phyloP scores from a whole-genome alignment of 805 yeast genomes.

The Zygotorulaspora florentina region DNA sequence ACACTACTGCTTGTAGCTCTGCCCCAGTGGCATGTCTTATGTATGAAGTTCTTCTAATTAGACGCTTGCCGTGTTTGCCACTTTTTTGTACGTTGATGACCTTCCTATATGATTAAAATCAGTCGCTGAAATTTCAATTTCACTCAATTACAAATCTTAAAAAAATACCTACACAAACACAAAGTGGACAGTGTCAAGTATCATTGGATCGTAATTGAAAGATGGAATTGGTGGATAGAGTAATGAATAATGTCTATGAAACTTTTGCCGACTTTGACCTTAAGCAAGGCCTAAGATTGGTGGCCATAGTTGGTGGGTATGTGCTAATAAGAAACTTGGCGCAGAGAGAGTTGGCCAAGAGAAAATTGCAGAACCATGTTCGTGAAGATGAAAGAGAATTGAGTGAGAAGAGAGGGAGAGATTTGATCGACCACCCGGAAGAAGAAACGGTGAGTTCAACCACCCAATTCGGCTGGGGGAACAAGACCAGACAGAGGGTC shows the following conservation, averaged over 20 bases:
- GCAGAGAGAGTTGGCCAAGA: conserved; percentile 51
- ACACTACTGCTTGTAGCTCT: too few species aligned
- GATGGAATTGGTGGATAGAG: conserved; percentile 14
- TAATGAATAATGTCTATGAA: conserved; percentile 16
- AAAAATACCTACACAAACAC: not conserved
- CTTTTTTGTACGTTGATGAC: too few species aligned
- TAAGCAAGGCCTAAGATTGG: conserved; percentile 25
- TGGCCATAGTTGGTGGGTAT: conserved; percentile 60
- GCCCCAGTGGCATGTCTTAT: too few species aligned
- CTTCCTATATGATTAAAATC: too few species aligned
- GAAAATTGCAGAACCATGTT: conserved; percentile 49
- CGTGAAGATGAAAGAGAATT: conserved; percentile 32
- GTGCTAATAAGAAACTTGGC: conserved; percentile 53
- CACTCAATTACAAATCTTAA: not conserved
- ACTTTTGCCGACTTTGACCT: conserved; percentile 19
- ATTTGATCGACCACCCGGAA: conserved; percentile 36
- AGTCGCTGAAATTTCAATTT: not conserved
- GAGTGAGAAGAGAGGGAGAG: conserved; percentile 36
- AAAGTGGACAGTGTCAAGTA: not conserved
- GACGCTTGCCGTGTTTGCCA: too few species aligned
- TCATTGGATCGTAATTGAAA: not conserved
- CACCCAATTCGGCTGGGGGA: conserved; percentile 72
- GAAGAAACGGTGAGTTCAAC: conserved; percentile 37
- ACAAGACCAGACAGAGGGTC: conserved; percentile 58
- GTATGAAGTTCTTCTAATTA: too few species aligned